Evolutionary conservation across 2,329 filamentous ascomycete genomes (phyloP), one percentile per base, ranked within the genome.

Genomic region (Ophiosphaerella korrae): DNA sequence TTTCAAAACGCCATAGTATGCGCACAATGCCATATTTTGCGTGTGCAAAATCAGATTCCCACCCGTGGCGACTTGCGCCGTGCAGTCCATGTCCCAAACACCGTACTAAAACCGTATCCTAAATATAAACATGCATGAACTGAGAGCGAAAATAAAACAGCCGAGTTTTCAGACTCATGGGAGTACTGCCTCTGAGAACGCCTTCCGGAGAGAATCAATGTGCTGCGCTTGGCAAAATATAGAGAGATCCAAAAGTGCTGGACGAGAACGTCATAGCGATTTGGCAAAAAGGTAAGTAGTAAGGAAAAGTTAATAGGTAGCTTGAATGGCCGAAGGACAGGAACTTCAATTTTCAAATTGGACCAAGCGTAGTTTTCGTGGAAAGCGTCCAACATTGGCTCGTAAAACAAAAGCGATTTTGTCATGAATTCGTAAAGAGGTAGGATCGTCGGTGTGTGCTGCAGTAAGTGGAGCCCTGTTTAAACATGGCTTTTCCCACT

Each of bases 121-220:
- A 44, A 39, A 58, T 68, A 64, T 65, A 55, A 58, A 62, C 42
- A 55, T 62, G 55, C 53, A 58, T 48, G 33, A 21, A 35, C 39
- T 16, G 36, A 40, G 41, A 48, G 38, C n/a, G 21, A 45, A 46
- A 51, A 47, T 53, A 43, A 34, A 52, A 42, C 42, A 33, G 45
- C 42, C 34, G 60, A 60, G 50, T 54, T 70, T 68, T 68, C 58
- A 42, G 57, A 55, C 66, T 60, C 55, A 55, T 57, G 60, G 63
- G 55, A 63, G 63, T 55, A 41, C 36, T 51, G 45, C 53, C 53
- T 68, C 55, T 61, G 47, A 7, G 40, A 66, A 69, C 66, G 63
- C 67, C 65, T 57, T 61, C 57, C 51, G 50, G 18, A 50, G 45
- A 37, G 33, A 47, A 50, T 35, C 41, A 39, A 39, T 47, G 18